Percentiles rank a stretch among this genome's conserved stretches.
Evolutionary conservation across 192 early-diverging fungal species (phyloP).

Genomic region (Coemansia sp.): DNA sequence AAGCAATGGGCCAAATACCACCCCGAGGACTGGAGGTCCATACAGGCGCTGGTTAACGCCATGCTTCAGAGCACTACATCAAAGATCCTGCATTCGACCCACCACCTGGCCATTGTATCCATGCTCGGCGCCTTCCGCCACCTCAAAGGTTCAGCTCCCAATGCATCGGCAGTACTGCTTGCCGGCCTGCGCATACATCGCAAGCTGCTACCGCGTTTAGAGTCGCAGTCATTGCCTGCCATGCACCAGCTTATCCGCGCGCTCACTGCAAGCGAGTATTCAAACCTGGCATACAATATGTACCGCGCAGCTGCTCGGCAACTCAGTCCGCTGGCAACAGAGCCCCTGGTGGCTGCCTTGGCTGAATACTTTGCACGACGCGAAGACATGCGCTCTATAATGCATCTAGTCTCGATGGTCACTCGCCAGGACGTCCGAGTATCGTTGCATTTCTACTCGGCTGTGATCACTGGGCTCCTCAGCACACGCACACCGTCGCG

Average conservation of each 20-base stretch:
- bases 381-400: constrained; percentile 16
- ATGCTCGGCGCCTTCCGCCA: constrained; percentile 1
- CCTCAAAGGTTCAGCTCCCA: neutral
- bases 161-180: neutral
- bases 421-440: constrained; percentile 1
- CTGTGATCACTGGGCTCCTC: constrained; percentile 24
- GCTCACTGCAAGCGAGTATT: constrained; percentile 3
- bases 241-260: constrained; percentile 18
- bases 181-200: constrained; percentile 17
- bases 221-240: constrained; percentile 16
- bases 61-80: constrained; percentile 4
- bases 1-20: constrained; percentile 11
- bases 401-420: constrained; percentile 6
- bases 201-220: constrained; percentile 16
- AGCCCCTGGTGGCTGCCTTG: constrained; percentile 12
- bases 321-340: neutral
- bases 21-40: constrained; percentile 7
- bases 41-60: neutral
- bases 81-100: constrained; percentile 23
- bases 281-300: constrained; percentile 7
- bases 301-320: constrained; percentile 14
- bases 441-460: constrained; percentile 20
- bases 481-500: neutral
- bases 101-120: constrained; percentile 13
- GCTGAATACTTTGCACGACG: constrained; percentile 12